These are phyloP conservation scores for Microbotryomycetes sp. DNA, from an alignment of 1,284 basidiomycete species.

Conservation along the genomic window DNA sequence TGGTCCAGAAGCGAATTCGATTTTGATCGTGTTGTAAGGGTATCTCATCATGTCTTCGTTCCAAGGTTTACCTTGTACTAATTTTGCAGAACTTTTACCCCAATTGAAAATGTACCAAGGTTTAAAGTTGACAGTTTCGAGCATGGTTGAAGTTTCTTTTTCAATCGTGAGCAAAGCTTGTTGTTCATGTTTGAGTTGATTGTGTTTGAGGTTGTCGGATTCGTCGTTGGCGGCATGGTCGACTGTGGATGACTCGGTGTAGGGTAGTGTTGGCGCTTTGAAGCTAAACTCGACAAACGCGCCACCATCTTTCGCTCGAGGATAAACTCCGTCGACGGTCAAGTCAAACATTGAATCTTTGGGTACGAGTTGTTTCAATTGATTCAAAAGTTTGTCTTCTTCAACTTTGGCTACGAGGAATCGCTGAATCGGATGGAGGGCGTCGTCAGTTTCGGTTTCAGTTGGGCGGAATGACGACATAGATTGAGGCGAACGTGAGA, in stretches of 20 bases:
- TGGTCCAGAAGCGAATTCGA: conserved; percentile 81
- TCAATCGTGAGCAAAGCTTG: conserved; percentile 5
- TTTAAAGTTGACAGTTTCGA: conserved; percentile 6
- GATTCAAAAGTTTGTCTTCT: conserved; percentile 19
- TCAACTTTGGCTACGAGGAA: conserved; percentile 22
- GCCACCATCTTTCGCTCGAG: conserved; percentile 64
- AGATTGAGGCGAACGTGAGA: not conserved
- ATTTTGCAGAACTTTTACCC: not conserved
- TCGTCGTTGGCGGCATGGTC: conserved; percentile 21
- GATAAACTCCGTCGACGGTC: conserved; percentile 31
- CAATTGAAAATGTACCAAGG: conserved; percentile 33
- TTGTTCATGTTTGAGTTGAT: not conserved
- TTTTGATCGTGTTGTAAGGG: conserved; percentile 61
- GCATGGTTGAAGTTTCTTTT: conserved; percentile 7
- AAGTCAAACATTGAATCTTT: conserved; percentile 19
- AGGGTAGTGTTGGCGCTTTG: conserved; percentile 39
- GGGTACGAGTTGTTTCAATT: conserved; percentile 19
- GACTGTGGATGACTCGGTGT: not conserved
- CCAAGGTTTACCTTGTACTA: conserved; percentile 31
- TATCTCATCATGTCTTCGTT: conserved; percentile 74
- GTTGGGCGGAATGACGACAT: not conserved
- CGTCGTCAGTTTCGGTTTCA: not conserved
- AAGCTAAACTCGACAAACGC: conserved; percentile 77
- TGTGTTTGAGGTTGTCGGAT: conserved; percentile 16
- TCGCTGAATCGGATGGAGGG: conserved; percentile 1